Percentiles rank a stretch among this genome's conserved stretches.
These are phyloP conservation scores for Beauveria sp. DNA, from an alignment of 2,329 filamentous ascomycete genomes.

Conservation along the genomic window DNA sequence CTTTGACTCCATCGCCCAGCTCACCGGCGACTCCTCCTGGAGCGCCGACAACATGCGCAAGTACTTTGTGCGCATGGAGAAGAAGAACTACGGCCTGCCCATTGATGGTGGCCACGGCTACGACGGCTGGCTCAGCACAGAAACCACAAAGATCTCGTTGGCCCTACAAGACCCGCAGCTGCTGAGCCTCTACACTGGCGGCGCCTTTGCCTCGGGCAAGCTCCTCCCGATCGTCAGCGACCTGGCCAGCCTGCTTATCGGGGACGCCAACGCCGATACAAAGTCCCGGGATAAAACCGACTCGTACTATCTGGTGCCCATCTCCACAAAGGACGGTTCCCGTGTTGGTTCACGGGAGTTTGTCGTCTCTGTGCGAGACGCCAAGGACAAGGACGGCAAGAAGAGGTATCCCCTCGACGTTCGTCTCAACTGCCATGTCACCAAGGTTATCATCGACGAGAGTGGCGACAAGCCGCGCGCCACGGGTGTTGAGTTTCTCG, in stretches of 20 bases:
- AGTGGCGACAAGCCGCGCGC: conserved; percentile 30
- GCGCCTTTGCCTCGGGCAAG: conserved; percentile 34
- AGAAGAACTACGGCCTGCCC: conserved; percentile 41
- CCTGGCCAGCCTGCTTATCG: conserved; percentile 36
- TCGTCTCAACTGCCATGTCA: conserved; percentile 37
- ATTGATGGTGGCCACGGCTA: conserved; percentile 44
- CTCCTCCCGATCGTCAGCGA: conserved; percentile 26
- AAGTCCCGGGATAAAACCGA: conserved; percentile 34
- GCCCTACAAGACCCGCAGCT: conserved; percentile 45
- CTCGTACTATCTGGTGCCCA: conserved; percentile 47
- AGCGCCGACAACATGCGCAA: conserved; percentile 47
- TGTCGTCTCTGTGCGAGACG: conserved; percentile 40
- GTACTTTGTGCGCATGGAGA: conserved; percentile 47
- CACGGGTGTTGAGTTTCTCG: conserved; percentile 41
- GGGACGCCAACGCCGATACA: conserved; percentile 41
- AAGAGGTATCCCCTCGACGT: conserved; percentile 50
- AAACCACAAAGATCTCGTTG: conserved; percentile 41
- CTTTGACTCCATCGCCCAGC: conserved; percentile 41
- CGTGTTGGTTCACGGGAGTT: conserved; percentile 49
- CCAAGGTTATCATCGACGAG: conserved; percentile 36
- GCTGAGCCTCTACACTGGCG: conserved; percentile 40
- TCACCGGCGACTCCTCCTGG: conserved; percentile 52
- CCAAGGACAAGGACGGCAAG: conserved; percentile 39
- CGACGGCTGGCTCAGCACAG: conserved; percentile 48
- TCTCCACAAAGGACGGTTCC: conserved; percentile 38